A percentile compares a stretch with the other conserved stretches of the same genome.
Evolutionary conservation across 257 asterid genomes (phyloP).

Genomic region (Catharanthus roseus): DNA sequence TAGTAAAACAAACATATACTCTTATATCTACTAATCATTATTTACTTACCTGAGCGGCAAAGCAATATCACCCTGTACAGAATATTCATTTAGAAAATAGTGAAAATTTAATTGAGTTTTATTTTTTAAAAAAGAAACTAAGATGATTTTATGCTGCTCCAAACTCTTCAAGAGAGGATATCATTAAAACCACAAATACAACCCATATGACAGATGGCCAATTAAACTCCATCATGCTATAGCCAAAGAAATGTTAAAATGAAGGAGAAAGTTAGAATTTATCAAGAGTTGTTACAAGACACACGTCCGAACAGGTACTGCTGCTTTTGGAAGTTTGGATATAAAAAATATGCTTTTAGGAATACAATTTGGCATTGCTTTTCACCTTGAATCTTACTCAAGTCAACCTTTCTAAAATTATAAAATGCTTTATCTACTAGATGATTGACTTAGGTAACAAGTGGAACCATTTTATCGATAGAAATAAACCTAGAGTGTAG

Average conservation of each 20-base stretch:
- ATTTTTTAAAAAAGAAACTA: too few species aligned
- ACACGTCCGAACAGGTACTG: neutral
- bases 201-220: neutral
- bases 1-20: neutral
- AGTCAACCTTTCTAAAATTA: neutral
- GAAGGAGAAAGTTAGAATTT: neutral
- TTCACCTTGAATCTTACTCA: neutral
- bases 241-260: neutral
- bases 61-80: neutral
- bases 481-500: neutral
- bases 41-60: neutral
- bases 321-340: conserved; percentile 3
- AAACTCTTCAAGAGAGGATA: neutral
- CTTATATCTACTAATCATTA: neutral
- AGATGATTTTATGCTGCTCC: neutral
- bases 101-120: neutral
- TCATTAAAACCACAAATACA: neutral
- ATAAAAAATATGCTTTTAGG: neutral
- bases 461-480: neutral
- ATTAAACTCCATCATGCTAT: neutral
- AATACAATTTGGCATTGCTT: neutral
- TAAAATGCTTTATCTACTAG: neutral
- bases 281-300: neutral
- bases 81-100: neutral
- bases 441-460: neutral